phyloP scores from a whole-genome alignment of 177 flowering plant genomes.

The Vitis hybrid region DNA sequence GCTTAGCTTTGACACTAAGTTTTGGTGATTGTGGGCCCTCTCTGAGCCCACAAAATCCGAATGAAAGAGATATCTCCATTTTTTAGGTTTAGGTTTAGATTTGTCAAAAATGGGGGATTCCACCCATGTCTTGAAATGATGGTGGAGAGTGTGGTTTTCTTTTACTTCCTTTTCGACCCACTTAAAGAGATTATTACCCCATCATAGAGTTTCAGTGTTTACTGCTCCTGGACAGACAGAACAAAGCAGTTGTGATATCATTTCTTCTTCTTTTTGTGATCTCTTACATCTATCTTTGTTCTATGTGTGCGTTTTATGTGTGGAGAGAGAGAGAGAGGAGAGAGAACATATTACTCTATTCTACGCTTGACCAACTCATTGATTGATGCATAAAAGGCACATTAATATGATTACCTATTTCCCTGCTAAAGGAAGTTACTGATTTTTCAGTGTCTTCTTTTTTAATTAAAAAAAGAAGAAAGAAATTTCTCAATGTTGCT shows the following conservation, averaged over 20 bases:
- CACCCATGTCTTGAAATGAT: constrained; percentile 20
- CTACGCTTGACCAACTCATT: too few species aligned
- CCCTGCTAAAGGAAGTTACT: too few species aligned
- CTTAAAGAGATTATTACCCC: constrained; percentile 25
- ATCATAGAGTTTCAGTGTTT: constrained; percentile 29
- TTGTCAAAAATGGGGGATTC: constrained; percentile 14
- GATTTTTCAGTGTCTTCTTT: too few species aligned
- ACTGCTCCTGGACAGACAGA: constrained; percentile 29
- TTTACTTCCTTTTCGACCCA: constrained; percentile 26
- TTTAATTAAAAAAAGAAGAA: too few species aligned
- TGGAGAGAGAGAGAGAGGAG: constrained; percentile 4
- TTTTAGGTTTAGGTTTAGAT: constrained; percentile 30
- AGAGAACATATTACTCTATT: not conserved
- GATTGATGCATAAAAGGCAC: too few species aligned
- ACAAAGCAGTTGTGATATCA: constrained; percentile 19
- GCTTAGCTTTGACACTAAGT: constrained; percentile 43
- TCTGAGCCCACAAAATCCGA: constrained; percentile 64
- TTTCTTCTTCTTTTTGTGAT: constrained; percentile 35
- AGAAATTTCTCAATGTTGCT: too few species aligned
- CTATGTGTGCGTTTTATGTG: not conserved
- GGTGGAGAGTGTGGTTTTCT: constrained; percentile 13
- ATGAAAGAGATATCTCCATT: constrained; percentile 41
- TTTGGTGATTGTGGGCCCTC: constrained; percentile 31
- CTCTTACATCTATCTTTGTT: constrained; percentile 17
- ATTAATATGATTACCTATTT: too few species aligned